Base-by-base conservation (phyloP, 768 basidiomycete genomes). In the Rhizopogon salebrosus region DNA sequence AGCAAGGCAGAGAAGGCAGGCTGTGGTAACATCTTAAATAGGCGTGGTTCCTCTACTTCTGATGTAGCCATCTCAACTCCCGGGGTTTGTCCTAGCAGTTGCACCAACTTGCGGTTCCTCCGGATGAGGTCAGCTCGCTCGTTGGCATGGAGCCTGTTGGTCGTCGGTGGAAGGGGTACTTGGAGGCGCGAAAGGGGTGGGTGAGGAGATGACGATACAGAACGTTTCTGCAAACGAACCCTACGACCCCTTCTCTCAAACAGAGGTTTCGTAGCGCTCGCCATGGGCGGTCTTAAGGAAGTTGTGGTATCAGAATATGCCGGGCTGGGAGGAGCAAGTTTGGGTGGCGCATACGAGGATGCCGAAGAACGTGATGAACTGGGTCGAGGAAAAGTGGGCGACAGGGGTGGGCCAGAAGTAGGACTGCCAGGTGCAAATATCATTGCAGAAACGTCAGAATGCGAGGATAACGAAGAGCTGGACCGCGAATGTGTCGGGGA, bases 91-190 rank as follows among this genome's bases (percentile, higher is more conserved):
- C 90, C 90, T 51, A 92, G 84, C n/a, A 92, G 71, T 56, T 85
- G 84, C n/a, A 85, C 76, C 43, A 92, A 78, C 67, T 93, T 93
- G 60, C 85, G 83, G 48, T 83, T 80, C 59, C 84, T 86, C 50
- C 81, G 75, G 29, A 92, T 73, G 52, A 86, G 81, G 46, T 87
- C 87, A 0, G 85, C 79, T 27, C 90, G 87, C 57, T 87, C 82
- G 10, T 76, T 73, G 16, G 82, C 70, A 56, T 74, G 73, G 42
- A 90, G 82, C 57, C 76, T 69, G 67, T 92, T 91, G 4, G 82
- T 83, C 3, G 86, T 87, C 1, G 83, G 80, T 0, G 86, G 85
- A 20, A 79, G 69, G 20, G 65, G 48, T 38, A 41, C 58, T n/a
- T 57, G 56, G 20, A 51, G 45, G 2, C 41, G 14, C 18, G 54